Base-by-base conservation (phyloP, 202 grass and related monocot genomes). In the Setaria italica region DNA sequence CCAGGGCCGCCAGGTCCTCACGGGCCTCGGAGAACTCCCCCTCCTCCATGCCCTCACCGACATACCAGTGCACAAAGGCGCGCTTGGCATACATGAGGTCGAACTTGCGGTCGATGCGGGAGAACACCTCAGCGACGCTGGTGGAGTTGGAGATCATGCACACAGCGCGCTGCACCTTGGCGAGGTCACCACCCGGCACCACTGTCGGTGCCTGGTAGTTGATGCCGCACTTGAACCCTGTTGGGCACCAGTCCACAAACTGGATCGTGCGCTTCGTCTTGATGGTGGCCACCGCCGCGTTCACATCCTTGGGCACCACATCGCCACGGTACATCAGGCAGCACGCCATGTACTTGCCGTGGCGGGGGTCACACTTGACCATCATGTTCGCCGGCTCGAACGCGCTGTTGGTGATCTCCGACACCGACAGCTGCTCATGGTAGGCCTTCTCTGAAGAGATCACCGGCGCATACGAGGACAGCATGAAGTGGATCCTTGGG, bases 121-220 rank as follows among this genome's bases (percentile, higher is more conserved):
- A 83, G 76, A 95, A 95, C 72, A 95, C 93, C 90, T 95, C 90
- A 14, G 81, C 93, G 4, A 95, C 90, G 48, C 90, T 90, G 80
- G 93, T 90, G 25, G 93, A 95, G 86, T 95, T 92, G 80, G 93
- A 92, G 80, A 95, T 95, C 93, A 95, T 95, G 93, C 90, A 90
- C 19, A 95, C 90, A 1, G 93, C 93, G 16, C 90, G 82, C 90
- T 95, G 88, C 67, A 92, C 90, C 90, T 89, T 95, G 90, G 93
- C 90, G 2, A 95, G 90, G 84, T 92, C 93, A 3, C 90, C 93
- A 1, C 90, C 88, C 0, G 93, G 90, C n/a, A 95, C 93, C 45
- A 87, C 90, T 7, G 93, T 90, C 4, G 90, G 93, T 0, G 93
- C 86, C 93, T 92, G 90, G 85, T 92, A 92, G 88, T 95, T 95